phyloP scores from a whole-genome alignment of 768 basidiomycete genomes.

The Albatrellus ellisii region DNA sequence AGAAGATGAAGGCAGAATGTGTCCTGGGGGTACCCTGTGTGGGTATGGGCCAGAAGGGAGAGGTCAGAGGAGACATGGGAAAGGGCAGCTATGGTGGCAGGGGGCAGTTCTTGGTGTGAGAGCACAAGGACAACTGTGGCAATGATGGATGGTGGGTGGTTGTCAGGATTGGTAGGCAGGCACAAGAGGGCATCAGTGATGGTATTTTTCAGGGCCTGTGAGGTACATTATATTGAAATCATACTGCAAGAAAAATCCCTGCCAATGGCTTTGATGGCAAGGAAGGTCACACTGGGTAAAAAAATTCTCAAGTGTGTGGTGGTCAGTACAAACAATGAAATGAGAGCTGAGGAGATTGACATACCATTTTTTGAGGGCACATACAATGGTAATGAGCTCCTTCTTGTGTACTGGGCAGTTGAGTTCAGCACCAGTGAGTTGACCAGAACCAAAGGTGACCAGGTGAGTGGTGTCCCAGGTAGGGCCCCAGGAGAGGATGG shows the following conservation, averaged over 20 bases:
- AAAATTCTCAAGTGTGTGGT: neutral
- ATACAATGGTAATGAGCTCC: neutral
- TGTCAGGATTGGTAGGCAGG: neutral
- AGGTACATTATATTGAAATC: neutral
- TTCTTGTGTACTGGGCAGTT: neutral
- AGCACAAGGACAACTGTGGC: neutral
- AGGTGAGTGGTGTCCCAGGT: neutral
- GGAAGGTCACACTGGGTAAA: neutral
- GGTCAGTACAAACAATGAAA: neutral
- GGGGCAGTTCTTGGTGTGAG: neutral
- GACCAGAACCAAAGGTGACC: neutral
- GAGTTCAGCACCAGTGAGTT: neutral
- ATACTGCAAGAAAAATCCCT: neutral
- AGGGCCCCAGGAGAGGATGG: neutral
- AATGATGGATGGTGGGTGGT: neutral
- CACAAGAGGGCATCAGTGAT: neutral
- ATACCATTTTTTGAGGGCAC: neutral
- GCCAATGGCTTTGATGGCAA: neutral
- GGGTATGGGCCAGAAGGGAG: neutral
- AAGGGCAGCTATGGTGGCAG: neutral
- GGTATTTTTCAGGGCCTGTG: neutral
- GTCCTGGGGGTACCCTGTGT: neutral
- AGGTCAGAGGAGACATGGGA: neutral
- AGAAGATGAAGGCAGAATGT: neutral
- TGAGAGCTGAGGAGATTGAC: neutral